A percentile compares a stretch with the other conserved stretches of the same genome.
Evolutionary conservation across 805 yeast genomes (phyloP).

Genomic region (Lipomyces kockii): DNA sequence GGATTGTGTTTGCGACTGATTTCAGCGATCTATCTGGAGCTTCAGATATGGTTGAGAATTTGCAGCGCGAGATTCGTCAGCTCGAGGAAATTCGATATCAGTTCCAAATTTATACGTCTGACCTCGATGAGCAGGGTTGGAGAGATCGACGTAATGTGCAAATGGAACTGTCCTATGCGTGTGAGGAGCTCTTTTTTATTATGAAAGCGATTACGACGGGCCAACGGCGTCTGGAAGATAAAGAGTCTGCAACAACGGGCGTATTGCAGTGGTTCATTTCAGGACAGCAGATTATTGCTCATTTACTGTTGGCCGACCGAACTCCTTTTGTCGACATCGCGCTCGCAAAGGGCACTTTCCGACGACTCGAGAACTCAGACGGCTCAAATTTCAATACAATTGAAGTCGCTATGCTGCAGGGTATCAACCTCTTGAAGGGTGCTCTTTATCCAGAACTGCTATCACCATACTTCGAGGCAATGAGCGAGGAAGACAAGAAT

Average conservation of each 20-base stretch:
- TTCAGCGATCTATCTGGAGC: constrained; percentile 62
- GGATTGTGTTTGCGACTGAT: constrained; percentile 71
- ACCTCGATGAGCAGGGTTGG: constrained; percentile 51
- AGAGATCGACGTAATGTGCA: constrained; percentile 28
- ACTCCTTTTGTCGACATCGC: constrained; percentile 73
- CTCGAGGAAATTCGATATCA: constrained; percentile 53
- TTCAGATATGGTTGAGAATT: constrained; percentile 51
- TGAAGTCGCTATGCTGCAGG: constrained; percentile 65
- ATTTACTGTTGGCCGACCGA: constrained; percentile 63
- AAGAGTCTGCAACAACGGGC: constrained; percentile 43
- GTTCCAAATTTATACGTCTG: constrained; percentile 50
- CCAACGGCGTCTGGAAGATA: constrained; percentile 43
- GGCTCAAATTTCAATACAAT: constrained; percentile 69
- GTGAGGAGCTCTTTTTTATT: constrained; percentile 52
- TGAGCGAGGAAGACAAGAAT: constrained; percentile 39
- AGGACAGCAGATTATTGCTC: constrained; percentile 73
- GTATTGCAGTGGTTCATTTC: constrained; percentile 64
- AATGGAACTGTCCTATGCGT: constrained; percentile 29
- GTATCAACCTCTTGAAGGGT: constrained; percentile 62
- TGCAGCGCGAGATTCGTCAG: constrained; percentile 56
- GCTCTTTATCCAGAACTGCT: constrained; percentile 74
- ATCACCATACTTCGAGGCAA: constrained; percentile 51
- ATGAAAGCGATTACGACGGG: constrained; percentile 52
- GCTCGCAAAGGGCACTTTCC: constrained; percentile 62
- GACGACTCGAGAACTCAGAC: constrained; percentile 64